Evolutionary conservation across 169 alveolate species (phyloP).

Genomic region (Cryptosporidium sp.): DNA sequence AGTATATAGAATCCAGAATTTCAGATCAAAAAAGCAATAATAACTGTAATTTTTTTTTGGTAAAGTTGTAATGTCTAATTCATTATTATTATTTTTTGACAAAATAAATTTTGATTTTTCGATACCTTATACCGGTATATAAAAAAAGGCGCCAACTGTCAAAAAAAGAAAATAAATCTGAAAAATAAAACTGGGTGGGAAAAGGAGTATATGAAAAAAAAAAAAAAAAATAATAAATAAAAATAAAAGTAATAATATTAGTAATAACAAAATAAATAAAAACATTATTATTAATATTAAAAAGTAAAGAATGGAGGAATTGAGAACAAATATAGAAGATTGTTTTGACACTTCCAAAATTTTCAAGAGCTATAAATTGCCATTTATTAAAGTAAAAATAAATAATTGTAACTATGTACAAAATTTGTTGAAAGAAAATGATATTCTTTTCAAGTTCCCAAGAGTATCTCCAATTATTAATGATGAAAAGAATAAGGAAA

Average conservation of each 20-base stretch:
- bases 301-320: background rate
- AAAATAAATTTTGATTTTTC: background rate
- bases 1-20: background rate
- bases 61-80: background rate
- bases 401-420: conserved; percentile 6
- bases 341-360: conserved; percentile 16
- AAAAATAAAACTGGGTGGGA: background rate
- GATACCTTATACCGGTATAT: conserved; percentile 16
- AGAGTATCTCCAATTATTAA: conserved; percentile 46
- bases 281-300: background rate
- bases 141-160: background rate
- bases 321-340: background rate
- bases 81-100: background rate
- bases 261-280: no score
- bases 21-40: background rate
- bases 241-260: no score
- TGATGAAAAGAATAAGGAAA: conserved; percentile 1
- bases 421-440: conserved; percentile 10
- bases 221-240: background rate
- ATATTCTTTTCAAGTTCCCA: conserved; percentile 32
- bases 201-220: background rate
- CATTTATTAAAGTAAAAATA: conserved; percentile 26
- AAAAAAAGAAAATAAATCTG: background rate
- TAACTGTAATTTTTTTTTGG: background rate
- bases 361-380: conserved; percentile 18